Base-by-base conservation (phyloP, 129 eudicot species). In the Saposhnikovia divaricata region DNA sequence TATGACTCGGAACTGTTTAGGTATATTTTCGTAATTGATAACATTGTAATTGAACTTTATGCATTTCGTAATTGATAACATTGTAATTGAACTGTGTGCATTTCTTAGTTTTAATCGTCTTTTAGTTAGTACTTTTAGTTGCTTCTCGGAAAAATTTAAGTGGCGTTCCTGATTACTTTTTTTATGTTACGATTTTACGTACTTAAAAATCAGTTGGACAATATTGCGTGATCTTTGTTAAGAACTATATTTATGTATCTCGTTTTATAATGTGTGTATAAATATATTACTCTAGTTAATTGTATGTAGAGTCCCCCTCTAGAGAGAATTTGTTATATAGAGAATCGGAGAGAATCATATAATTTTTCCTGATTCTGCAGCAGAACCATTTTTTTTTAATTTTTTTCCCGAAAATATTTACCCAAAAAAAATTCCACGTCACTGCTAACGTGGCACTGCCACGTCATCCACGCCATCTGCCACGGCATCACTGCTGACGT, bases 1-100 rank as follows among this genome's bases (percentile, higher is more conserved):
- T 19, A 48, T 13, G 78, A 72, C 79, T 80, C 73, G 5, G 86
- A 81, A 48, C 37, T n/a, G 43, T 37, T 77, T 57, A 83, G 87
- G 89, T 83, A 50, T 57, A 72, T 40, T 70, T 23, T 18, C 9
- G 27, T 2, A 0, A 6, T 40, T 38, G 14, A 23, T 11, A 23
- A 4, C 34, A 8, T 72, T 72, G 23, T 21, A 2, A 21, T 4
- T 14, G 4, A 19, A 40, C 3, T 21, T 28, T 19, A 4, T 4
- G 48, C 51, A 3, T 72, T 3, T 21, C 0, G 11, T 34, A 16
- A 11, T 70, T 70, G 14, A 23, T 11, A 23, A 2, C 34, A 8
- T 72, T 72, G 23, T 21, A 2, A 9, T 4, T 14, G 4, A 19
- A 40, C 3, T 9, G 46, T 19, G 1, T 4, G 48, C 51, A 3